phyloP scores from a whole-genome alignment of 2,329 filamentous ascomycete species.

The Talaromyces sp. region DNA sequence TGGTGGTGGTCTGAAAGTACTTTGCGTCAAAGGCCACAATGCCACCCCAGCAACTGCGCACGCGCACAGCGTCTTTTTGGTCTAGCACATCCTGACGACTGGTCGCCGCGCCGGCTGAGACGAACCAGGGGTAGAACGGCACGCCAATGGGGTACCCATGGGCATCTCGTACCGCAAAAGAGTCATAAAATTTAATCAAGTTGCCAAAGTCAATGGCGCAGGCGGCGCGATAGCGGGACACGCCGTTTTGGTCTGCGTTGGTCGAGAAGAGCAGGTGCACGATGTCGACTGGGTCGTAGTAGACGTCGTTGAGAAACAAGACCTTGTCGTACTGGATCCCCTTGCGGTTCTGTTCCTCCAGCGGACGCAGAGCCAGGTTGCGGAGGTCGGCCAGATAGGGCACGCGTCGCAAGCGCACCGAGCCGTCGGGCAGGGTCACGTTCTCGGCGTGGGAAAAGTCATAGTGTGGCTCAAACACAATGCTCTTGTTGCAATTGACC shows the following conservation, averaged over 20 bases:
- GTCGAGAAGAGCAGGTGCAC: slow-evolving; percentile 61
- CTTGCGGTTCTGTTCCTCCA: slow-evolving; percentile 46
- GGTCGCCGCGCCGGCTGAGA: background rate
- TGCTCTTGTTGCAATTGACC: background rate
- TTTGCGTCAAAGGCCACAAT: background rate
- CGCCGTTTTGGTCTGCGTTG: slow-evolving; percentile 52
- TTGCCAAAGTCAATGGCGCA: slow-evolving; percentile 74
- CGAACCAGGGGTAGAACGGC: slow-evolving; percentile 67
- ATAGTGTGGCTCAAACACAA: background rate
- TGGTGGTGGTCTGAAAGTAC: background rate
- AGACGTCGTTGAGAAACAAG: slow-evolving; percentile 65
- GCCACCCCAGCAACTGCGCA: background rate
- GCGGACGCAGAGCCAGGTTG: slow-evolving; percentile 64
- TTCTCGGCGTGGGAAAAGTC: background rate
- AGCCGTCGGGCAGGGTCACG: slow-evolving; percentile 38
- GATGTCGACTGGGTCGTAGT: slow-evolving; percentile 58
- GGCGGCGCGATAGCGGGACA: slow-evolving; percentile 61
- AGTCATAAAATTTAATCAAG: slow-evolving; percentile 73
- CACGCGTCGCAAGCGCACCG: slow-evolving; percentile 66
- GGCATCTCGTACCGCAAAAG: slow-evolving; percentile 68
- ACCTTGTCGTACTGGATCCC: slow-evolving; percentile 52
- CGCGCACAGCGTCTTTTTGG: background rate
- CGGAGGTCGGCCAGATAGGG: slow-evolving; percentile 69
- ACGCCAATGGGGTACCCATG: slow-evolving; percentile 67
- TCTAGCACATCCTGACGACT: background rate